Conservation (phyloP, 345 rosid genomes). For the Rhodamnia argentea region DNA sequence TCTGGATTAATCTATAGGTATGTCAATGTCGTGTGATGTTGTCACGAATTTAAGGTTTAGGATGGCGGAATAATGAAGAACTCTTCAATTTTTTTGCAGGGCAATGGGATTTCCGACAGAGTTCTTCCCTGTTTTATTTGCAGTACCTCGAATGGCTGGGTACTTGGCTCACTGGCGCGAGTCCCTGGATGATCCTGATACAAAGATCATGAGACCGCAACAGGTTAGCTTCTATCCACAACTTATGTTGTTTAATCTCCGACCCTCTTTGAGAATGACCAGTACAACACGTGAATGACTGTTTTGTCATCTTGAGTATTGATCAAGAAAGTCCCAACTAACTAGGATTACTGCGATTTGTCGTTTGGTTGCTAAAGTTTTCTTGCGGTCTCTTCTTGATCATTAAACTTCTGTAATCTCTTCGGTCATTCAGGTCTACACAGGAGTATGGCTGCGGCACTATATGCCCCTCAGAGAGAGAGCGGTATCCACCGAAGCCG, state of each 20-base stretch:
- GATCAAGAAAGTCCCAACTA: neutral
- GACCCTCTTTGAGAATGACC: neutral
- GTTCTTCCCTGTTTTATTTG: conserved; percentile 88
- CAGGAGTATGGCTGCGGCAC: conserved; percentile 83
- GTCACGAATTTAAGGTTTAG: neutral
- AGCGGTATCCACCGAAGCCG: conserved; percentile 22
- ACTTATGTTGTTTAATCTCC: neutral
- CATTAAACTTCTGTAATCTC: neutral
- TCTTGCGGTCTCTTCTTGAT: neutral
- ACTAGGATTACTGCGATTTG: neutral
- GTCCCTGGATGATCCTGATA: conserved; percentile 94
- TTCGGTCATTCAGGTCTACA: conserved; percentile 53
- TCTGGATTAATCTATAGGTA: conserved; percentile 94
- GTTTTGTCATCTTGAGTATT: neutral
- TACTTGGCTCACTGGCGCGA: conserved; percentile 92
- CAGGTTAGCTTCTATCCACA: conserved; percentile 37
- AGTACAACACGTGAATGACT: neutral
- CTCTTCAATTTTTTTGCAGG: conserved; percentile 17
- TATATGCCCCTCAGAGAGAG: conserved; percentile 65
- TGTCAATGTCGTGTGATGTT: neutral
- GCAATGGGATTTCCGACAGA: conserved; percentile 99
- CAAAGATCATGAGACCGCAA: conserved; percentile 98
- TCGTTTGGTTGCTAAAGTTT: neutral
- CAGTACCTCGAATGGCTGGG: conserved; percentile 98
- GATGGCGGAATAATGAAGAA: neutral